Base-by-base conservation (phyloP, 2,329 filamentous ascomycete species). In the Mycocentrospora acerina region DNA sequence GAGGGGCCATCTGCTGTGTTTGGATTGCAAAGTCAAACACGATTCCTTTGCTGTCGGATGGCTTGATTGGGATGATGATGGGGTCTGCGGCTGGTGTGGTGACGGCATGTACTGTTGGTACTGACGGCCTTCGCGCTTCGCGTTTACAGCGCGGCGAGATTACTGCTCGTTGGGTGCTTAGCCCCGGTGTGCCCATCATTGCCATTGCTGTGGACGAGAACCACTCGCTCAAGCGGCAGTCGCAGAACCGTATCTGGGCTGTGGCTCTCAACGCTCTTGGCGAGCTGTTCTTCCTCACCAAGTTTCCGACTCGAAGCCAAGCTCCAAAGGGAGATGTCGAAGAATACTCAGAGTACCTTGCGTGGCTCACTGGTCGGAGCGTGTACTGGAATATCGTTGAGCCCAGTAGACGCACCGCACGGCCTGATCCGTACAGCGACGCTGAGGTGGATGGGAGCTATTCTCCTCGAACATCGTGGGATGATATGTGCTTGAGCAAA, bases 251-350 rank as follows among this genome's bases (percentile, higher is more conserved):
- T 18, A 79, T 93, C 10, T 97, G 90, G 89, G 89, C 88, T n/a
- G 85, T 91, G 28, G 88, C 82, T n/a, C 70, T 98, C 35, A 98
- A 98, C 62, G 91, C 93, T 0, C 74, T 98, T 7, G 93, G 93
- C 1, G 93, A 98, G 64, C 74, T 95, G 0, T 97, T 85, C 65
- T 95, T 91, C 53, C 73, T 97, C 2, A 85, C 80, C 2, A 82
- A 88, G 32, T 75, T 84, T 6, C 89, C 88, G 0, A 75, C 67
- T 17, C 74, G 76, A 24, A 71, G 77, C 14, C 72, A 78, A 7
- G 53, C 73, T 4, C 71, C 74, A 22, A 75, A 76, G 39, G 66
- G 67, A 24, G 64, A 69, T 3, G 57, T 60, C 11, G 74, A 83
- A 24, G 77, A 85, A 39, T 46, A 60, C 14, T 60, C 76, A 12